Evolutionary conservation across 352 stramenopile species (phyloP).

Genomic region (Lagenidium giganteum): DNA sequence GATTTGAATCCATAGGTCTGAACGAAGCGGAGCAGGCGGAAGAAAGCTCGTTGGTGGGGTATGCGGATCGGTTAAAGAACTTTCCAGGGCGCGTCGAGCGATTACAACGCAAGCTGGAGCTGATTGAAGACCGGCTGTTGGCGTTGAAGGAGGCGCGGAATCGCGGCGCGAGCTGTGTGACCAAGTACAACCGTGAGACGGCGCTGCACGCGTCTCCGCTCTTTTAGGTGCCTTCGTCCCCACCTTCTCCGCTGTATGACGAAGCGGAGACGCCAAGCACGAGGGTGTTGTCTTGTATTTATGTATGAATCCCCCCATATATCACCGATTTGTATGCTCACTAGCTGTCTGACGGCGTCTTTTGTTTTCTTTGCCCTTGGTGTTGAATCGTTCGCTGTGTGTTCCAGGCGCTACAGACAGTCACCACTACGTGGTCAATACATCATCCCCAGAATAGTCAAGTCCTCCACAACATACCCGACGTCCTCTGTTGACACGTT

Average conservation of each 20-base stretch:
- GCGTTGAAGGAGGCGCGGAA: constrained; percentile 49
- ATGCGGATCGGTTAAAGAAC: constrained; percentile 61
- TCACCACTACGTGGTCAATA: not conserved
- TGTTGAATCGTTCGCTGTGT: constrained; percentile 4
- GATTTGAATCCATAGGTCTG: no score
- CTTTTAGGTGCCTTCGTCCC: no score
- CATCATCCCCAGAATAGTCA: not conserved
- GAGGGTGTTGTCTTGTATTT: no score
- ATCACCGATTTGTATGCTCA: constrained; percentile 8
- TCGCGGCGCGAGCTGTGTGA: constrained; percentile 19
- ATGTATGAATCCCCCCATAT: no score
- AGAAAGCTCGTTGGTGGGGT: constrained; percentile 49
- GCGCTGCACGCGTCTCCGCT: constrained; percentile 31
- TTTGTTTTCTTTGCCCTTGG: not conserved
- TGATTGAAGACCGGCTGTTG: constrained; percentile 60
- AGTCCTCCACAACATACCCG: no score
- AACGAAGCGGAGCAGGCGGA: constrained; percentile 60
- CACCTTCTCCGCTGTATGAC: no score
- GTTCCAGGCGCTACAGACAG: constrained; percentile 4
- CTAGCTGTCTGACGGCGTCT: not conserved
- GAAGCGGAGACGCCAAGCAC: no score
- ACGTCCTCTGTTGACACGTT: constrained; percentile 46
- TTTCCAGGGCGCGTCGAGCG: constrained; percentile 61
- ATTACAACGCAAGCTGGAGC: constrained; percentile 63
- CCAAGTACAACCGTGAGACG: constrained; percentile 25